A percentile compares a stretch with the other conserved stretches of the same genome.
Evolutionary conservation across 441 rosid genomes (phyloP).

Genomic region (Oxalis stricta): DNA sequence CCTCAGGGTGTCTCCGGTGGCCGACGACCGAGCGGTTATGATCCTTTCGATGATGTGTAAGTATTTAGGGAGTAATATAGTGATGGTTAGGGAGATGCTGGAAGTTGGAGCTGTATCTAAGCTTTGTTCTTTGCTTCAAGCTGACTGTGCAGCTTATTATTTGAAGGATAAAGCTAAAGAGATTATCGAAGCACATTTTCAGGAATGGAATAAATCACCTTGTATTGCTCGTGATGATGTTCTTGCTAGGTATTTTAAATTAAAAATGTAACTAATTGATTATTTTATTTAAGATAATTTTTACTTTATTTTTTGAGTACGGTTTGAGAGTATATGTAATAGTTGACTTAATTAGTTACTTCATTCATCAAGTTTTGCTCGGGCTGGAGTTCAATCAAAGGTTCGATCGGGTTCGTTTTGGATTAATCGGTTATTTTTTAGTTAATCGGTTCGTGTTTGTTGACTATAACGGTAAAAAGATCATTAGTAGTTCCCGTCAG

Average conservation of each 20-base stretch:
- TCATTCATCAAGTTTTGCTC: no score
- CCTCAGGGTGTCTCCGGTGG: conserved; percentile 28
- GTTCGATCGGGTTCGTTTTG: no score
- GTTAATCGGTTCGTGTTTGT: no score
- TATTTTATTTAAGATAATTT: no score
- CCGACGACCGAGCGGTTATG: conserved; percentile 36
- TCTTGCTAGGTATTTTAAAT: conserved; percentile 9
- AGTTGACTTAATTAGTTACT: no score
- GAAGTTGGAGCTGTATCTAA: conserved; percentile 33
- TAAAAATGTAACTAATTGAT: not conserved
- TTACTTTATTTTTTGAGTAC: no score
- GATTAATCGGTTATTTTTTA: no score
- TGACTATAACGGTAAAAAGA: no score
- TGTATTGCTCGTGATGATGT: conserved; percentile 21
- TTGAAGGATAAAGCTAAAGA: conserved; percentile 40
- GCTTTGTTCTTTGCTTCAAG: conserved; percentile 38
- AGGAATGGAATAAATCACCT: conserved; percentile 47
- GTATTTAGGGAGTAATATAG: conserved; percentile 23
- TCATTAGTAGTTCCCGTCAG: no score
- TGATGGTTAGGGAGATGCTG: conserved; percentile 48
- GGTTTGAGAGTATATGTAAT: no score
- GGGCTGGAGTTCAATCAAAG: no score
- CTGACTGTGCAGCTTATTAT: conserved; percentile 18
- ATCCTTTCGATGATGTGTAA: conserved; percentile 33
- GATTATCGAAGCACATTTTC: conserved; percentile 33